Base-by-base conservation (phyloP, 2,329 filamentous ascomycete genomes). In the Colletotrichum sp. region DNA sequence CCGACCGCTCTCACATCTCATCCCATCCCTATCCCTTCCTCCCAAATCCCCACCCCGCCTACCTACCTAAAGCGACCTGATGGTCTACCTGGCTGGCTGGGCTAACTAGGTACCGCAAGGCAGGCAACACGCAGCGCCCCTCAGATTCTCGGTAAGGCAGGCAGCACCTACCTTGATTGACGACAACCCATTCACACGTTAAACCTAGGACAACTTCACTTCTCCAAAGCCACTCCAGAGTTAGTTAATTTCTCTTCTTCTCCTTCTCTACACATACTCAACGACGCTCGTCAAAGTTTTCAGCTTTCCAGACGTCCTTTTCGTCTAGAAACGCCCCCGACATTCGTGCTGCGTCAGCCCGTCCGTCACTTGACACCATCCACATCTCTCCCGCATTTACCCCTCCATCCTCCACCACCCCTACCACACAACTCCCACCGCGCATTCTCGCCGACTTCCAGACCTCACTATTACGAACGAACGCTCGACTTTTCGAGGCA, bases 401-500 rank as follows among this genome's bases (percentile, higher is more conserved):
- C 74, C 74, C 74, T 76, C 74, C 70, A 76, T 76, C 71, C 64
- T 64, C 65, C 65, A 65, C 68, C 24, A 72, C 63, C 55, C 28
- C 57, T 36, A 73, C 52, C 71, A 74, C 70, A 55, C 64, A 24
- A 15, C n/a, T 16, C n/a, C 34, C 30, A 59, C 73, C 22, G 68
- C 70, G 34, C 34, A 67, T 39, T 48, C 32, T 24, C 74, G 44
- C 44, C 64, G 44, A 68, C 71, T n/a, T 26, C 55, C 16, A 34
- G 13, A 22, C 22, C 18, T 39, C 63, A 16, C 55, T 24, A n/a
- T 30, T 67, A 52, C 44, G 32, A 62, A 62, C 66, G 65, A 22
- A 34, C 44, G 62, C 44, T 62, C 59, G 73, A 77, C 80, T 81
- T 77, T 77, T 81, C 77, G 81, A 83, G 84, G 80, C 78, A 85